Conservation (phyloP, 768 basidiomycete genomes). For the Pseudohyphozyma bogoriensis region DNA sequence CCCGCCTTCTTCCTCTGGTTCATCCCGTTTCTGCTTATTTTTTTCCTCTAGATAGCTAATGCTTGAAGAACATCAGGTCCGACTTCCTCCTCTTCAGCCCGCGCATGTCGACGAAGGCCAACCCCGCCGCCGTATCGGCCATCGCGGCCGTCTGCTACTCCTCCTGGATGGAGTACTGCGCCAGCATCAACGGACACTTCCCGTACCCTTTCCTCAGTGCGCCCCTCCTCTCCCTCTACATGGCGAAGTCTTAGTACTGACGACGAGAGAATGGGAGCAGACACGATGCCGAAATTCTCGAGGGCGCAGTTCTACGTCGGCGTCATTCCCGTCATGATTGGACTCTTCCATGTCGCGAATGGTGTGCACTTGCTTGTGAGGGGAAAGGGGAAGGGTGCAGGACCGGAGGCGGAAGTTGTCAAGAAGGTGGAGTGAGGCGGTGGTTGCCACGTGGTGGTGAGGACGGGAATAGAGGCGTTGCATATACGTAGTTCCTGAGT, state of each 20-base stretch:
- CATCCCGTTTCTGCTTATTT: no score
- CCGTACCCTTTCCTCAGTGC: constrained; percentile 29
- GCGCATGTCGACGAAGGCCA: constrained; percentile 19
- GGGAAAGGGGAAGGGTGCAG: no score
- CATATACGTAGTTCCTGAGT: no score
- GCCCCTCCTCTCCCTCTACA: not conserved
- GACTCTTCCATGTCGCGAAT: constrained; percentile 18
- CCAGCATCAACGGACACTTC: constrained; percentile 16
- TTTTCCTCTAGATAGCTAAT: no score
- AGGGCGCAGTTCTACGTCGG: not conserved
- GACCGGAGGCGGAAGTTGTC: no score
- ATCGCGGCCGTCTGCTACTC: constrained; percentile 3
- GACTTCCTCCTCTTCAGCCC: constrained; percentile 31
- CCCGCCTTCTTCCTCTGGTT: constrained; percentile 30
- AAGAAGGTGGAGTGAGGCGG: no score
- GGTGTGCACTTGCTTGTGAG: constrained; percentile 7
- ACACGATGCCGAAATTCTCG: no score
- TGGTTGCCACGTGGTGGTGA: no score
- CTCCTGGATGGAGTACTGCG: constrained; percentile 27
- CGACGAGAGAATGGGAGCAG: no score
- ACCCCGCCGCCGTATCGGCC: constrained; percentile 13
- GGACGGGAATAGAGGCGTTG: no score
- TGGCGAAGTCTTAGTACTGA: no score
- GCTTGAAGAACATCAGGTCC: no score
- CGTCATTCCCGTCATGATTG: constrained; percentile 20